Percentiles rank a stretch among this genome's conserved stretches.
These are phyloP conservation scores for Rubroboletus pulcherrimus DNA, from an alignment of 768 basidiomycete genomes.

Conservation along the genomic window DNA sequence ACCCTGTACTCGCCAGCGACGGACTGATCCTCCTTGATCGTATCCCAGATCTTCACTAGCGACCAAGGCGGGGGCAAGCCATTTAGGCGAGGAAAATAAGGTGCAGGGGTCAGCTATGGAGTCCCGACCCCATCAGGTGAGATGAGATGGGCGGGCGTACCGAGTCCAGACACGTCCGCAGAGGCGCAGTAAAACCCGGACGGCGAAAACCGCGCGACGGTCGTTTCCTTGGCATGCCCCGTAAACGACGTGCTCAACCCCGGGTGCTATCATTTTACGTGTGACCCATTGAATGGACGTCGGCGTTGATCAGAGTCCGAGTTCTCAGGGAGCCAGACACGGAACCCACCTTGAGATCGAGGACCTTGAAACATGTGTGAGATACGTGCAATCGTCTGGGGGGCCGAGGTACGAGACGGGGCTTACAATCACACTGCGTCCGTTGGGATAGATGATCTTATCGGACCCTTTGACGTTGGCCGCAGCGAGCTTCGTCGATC, in stretches of 20 bases:
- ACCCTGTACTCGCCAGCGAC: constrained; percentile 81
- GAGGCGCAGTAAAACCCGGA: constrained; percentile 96
- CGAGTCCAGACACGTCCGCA: constrained; percentile 77
- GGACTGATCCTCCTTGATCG: constrained; percentile 75
- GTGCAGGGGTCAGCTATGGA: neutral
- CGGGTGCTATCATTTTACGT: constrained; percentile 50
- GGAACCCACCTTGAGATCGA: constrained; percentile 71
- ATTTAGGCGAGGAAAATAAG: neutral
- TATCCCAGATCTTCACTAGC: constrained; percentile 90
- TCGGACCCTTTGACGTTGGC: constrained; percentile 48
- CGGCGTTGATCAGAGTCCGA: neutral
- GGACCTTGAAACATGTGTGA: constrained; percentile 49
- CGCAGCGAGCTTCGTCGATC: constrained; percentile 67
- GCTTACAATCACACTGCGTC: constrained; percentile 81
- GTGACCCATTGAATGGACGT: neutral
- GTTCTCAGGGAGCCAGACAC: neutral
- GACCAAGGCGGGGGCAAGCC: too few relatives aligned
- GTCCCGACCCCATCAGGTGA: neutral
- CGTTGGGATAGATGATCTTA: constrained; percentile 84
- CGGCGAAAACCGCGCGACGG: constrained; percentile 88
- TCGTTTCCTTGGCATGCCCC: constrained; percentile 80
- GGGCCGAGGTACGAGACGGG: neutral
- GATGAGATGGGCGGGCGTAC: constrained; percentile 37
- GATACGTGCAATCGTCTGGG: neutral
- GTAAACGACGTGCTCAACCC: constrained; percentile 60